Conservation (phyloP, 805 yeast species). For the Hanseniaspora pseudoguilliermondii region DNA sequence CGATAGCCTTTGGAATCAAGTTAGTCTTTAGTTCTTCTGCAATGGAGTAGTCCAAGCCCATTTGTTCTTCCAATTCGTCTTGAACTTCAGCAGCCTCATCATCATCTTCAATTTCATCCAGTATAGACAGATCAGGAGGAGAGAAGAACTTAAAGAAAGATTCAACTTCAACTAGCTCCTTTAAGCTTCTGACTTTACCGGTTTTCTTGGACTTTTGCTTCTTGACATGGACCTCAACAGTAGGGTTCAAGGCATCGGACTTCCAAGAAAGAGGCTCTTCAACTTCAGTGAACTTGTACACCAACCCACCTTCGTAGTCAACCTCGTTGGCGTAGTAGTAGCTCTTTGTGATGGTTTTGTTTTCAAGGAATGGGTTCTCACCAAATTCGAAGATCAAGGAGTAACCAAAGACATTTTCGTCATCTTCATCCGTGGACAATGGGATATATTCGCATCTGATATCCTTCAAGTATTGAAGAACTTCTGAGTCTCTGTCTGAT, state of each 20-base stretch:
- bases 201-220: conserved; percentile 95
- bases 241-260: conserved; percentile 66
- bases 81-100: conserved; percentile 36
- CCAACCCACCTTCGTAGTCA: conserved; percentile 90
- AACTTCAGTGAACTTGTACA: conserved; percentile 95
- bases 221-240: conserved; percentile 79
- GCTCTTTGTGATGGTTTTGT: conserved; percentile 62
- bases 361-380: conserved; percentile 60
- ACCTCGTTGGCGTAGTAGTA: conserved; percentile 89
- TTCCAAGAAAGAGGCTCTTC: conserved; percentile 65
- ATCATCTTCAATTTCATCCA: conserved; percentile 18
- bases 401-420: conserved; percentile 46
- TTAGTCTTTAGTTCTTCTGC: conserved; percentile 96
- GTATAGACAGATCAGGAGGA: conserved; percentile 68
- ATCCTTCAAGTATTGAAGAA: conserved; percentile 54
- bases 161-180: conserved; percentile 85
- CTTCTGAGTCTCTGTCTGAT: conserved; percentile 81
- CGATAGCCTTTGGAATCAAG: conserved; percentile 89
- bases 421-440: conserved; percentile 15
- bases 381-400: conserved; percentile 61
- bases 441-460: conserved; percentile 67
- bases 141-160: conserved; percentile 92
- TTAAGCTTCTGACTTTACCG: conserved; percentile 90
- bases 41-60: conserved; percentile 85
- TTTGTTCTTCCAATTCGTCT: conserved; percentile 43